Evolutionary conservation across 2,329 filamentous ascomycete species (phyloP).

Genomic region (Amylocarpus encephaloides): DNA sequence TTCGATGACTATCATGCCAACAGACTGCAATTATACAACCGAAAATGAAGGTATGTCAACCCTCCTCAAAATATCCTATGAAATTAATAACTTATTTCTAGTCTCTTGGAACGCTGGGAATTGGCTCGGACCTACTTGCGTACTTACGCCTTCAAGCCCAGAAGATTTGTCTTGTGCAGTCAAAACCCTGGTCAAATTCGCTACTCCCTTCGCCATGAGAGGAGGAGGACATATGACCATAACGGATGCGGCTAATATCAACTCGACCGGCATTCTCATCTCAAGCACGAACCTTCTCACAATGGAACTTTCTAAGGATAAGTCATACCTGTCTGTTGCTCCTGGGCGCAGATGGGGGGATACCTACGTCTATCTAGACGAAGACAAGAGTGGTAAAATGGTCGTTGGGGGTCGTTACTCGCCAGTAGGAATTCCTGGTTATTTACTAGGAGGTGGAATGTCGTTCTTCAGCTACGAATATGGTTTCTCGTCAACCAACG

Average conservation of each 20-base stretch:
- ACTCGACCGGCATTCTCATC: slow-evolving; percentile 42
- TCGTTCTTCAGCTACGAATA: slow-evolving; percentile 19
- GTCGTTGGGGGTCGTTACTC: slow-evolving; percentile 35
- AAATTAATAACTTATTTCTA: slow-evolving; percentile 1
- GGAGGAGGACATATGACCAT: slow-evolving; percentile 54
- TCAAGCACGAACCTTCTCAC: slow-evolving; percentile 34
- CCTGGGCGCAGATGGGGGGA: slow-evolving; percentile 34
- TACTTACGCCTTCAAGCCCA: slow-evolving; percentile 10
- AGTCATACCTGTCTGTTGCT: slow-evolving; percentile 29
- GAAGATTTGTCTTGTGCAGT: slow-evolving; percentile 16
- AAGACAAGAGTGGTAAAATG: slow-evolving; percentile 24
- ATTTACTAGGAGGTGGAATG: slow-evolving; percentile 33
- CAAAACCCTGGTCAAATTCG: slow-evolving; percentile 8
- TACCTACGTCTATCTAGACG: slow-evolving; percentile 33
- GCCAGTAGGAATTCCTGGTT: slow-evolving; percentile 35
- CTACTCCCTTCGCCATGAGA: slow-evolving; percentile 44
- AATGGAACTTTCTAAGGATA: slow-evolving; percentile 22
- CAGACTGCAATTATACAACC: slow-evolving; percentile 8
- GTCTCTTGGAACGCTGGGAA: slow-evolving; percentile 15
- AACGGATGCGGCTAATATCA: slow-evolving; percentile 43
- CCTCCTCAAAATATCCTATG: not conserved
- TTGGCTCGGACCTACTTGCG: slow-evolving; percentile 16
- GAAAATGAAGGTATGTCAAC: slow-evolving; percentile 12
- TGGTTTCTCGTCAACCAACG: slow-evolving; percentile 18
- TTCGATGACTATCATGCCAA: slow-evolving; percentile 12